These are phyloP conservation scores for Micractinium sp. DNA, from an alignment of 139 green algal genomes.

Conservation along the genomic window DNA sequence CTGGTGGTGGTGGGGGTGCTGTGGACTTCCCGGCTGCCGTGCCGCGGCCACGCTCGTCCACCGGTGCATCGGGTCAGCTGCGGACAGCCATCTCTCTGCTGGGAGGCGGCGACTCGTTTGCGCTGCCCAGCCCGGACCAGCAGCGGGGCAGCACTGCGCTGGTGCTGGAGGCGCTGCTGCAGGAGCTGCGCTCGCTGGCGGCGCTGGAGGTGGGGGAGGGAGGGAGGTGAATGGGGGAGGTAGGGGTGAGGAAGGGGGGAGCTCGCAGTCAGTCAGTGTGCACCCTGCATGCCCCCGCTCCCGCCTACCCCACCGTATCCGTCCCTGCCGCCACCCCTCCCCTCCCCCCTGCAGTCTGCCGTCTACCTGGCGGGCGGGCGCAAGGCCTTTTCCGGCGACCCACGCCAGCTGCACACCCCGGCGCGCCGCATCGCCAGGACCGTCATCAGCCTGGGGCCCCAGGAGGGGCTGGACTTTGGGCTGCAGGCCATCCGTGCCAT, in stretches of 20 bases:
- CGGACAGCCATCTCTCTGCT: not conserved
- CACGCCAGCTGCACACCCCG: slow-evolving; percentile 61
- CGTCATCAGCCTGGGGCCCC: slow-evolving; percentile 69
- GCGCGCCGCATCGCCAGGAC: slow-evolving; percentile 79
- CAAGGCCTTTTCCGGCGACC: slow-evolving; percentile 12
- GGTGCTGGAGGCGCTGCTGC: slow-evolving; percentile 43
- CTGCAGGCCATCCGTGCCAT: slow-evolving; percentile 62
- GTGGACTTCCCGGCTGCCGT: too few species aligned
- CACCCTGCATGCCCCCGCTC: not conserved
- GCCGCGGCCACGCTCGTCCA: too few species aligned
- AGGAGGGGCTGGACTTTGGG: slow-evolving; percentile 69
- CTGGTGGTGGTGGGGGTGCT: not conserved
- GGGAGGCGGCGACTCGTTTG: not conserved
- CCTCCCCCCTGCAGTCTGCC: slow-evolving; percentile 33
- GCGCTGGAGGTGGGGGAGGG: slow-evolving; percentile 59
- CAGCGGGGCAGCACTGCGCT: not conserved
- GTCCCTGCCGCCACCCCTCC: not conserved
- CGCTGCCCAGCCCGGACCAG: slow-evolving; percentile 12
- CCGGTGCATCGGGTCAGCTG: not conserved
- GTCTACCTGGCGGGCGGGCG: slow-evolving; percentile 64
- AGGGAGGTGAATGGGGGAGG: too few species aligned
- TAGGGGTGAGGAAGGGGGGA: too few species aligned
- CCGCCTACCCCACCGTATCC: too few species aligned
- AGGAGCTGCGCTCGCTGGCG: slow-evolving; percentile 70
- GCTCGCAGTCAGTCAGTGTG: not conserved